Evolutionary conservation across 371 early-diverging fungal species (phyloP).

Genomic region (Circinella umbellata): DNA sequence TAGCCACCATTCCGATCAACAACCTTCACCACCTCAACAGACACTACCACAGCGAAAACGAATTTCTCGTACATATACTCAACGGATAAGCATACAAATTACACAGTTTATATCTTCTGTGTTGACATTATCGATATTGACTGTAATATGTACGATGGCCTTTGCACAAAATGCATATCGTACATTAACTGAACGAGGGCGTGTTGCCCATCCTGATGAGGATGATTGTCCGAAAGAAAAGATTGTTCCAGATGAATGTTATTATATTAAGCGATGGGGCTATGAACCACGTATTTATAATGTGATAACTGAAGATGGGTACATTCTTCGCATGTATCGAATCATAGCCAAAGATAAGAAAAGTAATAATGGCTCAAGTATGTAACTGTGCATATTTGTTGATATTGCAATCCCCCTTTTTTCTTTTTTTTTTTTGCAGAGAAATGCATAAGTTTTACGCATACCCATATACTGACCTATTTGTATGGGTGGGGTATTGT

Average conservation of each 20-base stretch:
- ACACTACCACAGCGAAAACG: not conserved
- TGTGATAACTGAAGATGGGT: conserved; percentile 51
- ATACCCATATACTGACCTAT: no score
- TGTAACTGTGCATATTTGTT: no score
- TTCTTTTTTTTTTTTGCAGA: not conserved
- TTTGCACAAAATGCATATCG: not conserved
- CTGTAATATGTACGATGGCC: not conserved
- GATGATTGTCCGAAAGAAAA: conserved; percentile 25
- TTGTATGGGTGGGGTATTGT: not conserved
- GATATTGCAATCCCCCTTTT: not conserved
- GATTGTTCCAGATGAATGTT: conserved; percentile 33
- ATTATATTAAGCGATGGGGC: conserved; percentile 46
- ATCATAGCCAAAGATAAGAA: conserved; percentile 27
- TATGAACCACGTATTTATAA: conserved; percentile 39
- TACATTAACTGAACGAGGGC: not conserved
- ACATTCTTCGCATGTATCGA: conserved; percentile 44
- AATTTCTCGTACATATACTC: not conserved
- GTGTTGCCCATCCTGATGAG: not conserved
- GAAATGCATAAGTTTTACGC: not conserved
- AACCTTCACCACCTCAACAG: not conserved
- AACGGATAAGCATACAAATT: not conserved
- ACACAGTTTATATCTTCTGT: not conserved
- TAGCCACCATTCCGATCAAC: not conserved
- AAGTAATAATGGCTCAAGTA: conserved; percentile 1
- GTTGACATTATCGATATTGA: not conserved